Evolutionary conservation across 2,329 filamentous ascomycete genomes (phyloP).

Genomic region (Cladobotryum protrusum): DNA sequence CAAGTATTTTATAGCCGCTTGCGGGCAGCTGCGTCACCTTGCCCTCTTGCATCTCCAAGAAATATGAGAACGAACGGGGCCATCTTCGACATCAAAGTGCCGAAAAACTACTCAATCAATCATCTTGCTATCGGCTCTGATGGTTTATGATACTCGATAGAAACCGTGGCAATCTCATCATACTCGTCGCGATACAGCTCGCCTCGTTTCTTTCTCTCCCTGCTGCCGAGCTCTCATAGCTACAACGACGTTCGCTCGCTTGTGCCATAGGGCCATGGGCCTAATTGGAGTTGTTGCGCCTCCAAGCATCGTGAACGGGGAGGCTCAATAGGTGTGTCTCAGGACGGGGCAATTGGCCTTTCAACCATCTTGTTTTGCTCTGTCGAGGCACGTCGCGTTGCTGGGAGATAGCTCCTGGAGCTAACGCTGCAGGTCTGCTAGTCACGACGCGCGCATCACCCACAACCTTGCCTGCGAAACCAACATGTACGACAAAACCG

Average conservation of each 20-base stretch:
- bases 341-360: slow-evolving; percentile 1
- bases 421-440: neutral
- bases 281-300: slow-evolving; percentile 20
- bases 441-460: slow-evolving; percentile 6
- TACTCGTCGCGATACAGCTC: neutral
- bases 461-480: neutral
- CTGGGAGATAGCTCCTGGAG: slow-evolving; percentile 3
- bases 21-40: slow-evolving; percentile 14
- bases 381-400: slow-evolving; percentile 4
- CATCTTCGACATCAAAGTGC: neutral
- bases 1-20: slow-evolving; percentile 5
- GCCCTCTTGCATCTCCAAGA: slow-evolving; percentile 1
- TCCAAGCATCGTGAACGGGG: slow-evolving; percentile 26
- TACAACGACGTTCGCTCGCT: neutral
- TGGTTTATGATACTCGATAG: too few species aligned
- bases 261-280: slow-evolving; percentile 30
- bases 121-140: neutral
- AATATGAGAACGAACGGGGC: neutral
- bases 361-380: slow-evolving; percentile 3
- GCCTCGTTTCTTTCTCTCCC: neutral
- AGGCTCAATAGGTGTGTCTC: slow-evolving; percentile 22
- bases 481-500: slow-evolving; percentile 33
- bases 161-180: too few species aligned
- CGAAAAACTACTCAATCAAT: neutral
- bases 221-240: too few species aligned